phyloP scores from a whole-genome alignment of 2,329 filamentous ascomycete genomes.

The Shiraia sp. region DNA sequence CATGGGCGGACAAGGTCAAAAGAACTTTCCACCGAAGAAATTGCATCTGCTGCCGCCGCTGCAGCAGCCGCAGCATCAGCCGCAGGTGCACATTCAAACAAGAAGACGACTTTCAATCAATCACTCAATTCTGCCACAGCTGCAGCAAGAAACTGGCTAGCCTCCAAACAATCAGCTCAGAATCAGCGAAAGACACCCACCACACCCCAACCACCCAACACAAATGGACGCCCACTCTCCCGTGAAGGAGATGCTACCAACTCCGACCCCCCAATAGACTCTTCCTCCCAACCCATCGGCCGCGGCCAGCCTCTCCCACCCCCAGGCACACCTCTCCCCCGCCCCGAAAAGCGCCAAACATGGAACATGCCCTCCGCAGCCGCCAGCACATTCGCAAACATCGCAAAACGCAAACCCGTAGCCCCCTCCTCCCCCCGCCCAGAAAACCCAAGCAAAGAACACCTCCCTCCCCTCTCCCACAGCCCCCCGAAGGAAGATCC shows the following conservation, averaged over 20 bases:
- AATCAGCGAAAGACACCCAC: constrained; percentile 4
- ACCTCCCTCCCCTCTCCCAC: constrained; percentile 9
- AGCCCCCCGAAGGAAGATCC: background rate
- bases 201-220: constrained; percentile 12
- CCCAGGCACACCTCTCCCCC: constrained; percentile 76
- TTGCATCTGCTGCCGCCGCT: constrained; percentile 20
- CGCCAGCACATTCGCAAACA: constrained; percentile 35
- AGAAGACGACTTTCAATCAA: constrained; percentile 37
- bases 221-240: constrained; percentile 11
- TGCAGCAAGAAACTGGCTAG: constrained; percentile 65
- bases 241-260: constrained; percentile 13
- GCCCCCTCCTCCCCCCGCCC: constrained; percentile 1
- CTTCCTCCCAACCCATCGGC: constrained; percentile 67
- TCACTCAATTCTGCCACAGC: constrained; percentile 55
- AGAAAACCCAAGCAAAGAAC: constrained; percentile 10
- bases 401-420: constrained; percentile 69
- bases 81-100: constrained; percentile 10
- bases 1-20: constrained; percentile 20
- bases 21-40: constrained; percentile 25
- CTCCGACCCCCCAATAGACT: constrained; percentile 6
- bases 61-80: constrained; percentile 22
- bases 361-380: constrained; percentile 55
- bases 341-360: constrained; percentile 55
- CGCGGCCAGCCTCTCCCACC: constrained; percentile 81
- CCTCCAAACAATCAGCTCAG: constrained; percentile 47